phyloP scores from a whole-genome alignment of 768 basidiomycete genomes.

The Trametes cinnabarina region DNA sequence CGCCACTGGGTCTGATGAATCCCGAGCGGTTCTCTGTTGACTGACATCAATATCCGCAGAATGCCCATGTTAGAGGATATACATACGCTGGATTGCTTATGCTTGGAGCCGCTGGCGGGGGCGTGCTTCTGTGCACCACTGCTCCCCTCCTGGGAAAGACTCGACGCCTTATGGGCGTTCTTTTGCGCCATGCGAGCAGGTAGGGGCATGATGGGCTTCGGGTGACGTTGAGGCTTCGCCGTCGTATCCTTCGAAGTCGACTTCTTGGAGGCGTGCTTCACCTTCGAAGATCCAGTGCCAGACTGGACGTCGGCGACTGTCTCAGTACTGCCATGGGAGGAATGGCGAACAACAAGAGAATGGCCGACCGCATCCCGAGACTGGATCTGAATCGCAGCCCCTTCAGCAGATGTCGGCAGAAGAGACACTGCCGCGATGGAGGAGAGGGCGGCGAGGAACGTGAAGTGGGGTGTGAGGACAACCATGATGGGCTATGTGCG shows the following conservation, averaged over 20 bases:
- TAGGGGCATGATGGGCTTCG: slow-evolving; percentile 11
- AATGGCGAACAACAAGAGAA: slow-evolving; percentile 11
- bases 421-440: slow-evolving; percentile 44
- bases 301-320: background rate
- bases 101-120: background rate
- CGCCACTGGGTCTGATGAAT: slow-evolving; percentile 17
- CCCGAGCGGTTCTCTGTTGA: slow-evolving; percentile 19
- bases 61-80: background rate
- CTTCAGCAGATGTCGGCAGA: slow-evolving; percentile 36
- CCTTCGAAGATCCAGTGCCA: background rate
- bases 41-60: background rate
- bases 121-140: background rate
- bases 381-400: slow-evolving; percentile 33
- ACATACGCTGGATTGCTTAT: background rate
- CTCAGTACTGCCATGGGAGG: slow-evolving; percentile 5
- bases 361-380: background rate
- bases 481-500: slow-evolving; percentile 42
- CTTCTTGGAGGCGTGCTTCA: background rate
- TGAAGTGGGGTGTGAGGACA: slow-evolving; percentile 45
- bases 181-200: slow-evolving; percentile 4
- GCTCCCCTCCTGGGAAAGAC: background rate
- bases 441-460: slow-evolving; percentile 45
- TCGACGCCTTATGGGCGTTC: background rate
- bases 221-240: slow-evolving; percentile 2
- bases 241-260: background rate